These are phyloP conservation scores for Santalum album DNA, from an alignment of 164 flowering plant genomes.

Conservation along the genomic window DNA sequence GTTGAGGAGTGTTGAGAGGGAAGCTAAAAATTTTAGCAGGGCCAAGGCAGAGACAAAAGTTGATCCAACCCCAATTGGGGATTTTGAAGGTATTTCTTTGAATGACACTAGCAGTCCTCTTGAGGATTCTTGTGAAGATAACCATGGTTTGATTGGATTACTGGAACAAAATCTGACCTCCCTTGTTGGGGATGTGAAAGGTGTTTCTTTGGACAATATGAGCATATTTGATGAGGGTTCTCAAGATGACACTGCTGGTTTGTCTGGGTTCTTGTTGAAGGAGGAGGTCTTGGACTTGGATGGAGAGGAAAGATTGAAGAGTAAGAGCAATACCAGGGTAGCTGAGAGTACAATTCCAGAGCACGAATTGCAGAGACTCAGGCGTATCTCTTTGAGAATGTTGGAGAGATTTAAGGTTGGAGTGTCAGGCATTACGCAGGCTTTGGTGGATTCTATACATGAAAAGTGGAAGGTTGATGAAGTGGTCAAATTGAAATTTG, in stretches of 20 bases:
- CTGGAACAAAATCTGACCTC: slow-evolving; percentile 3
- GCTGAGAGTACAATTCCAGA: slow-evolving; percentile 74
- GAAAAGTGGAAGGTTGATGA: slow-evolving; percentile 80
- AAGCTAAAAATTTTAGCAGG: neutral
- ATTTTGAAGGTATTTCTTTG: neutral
- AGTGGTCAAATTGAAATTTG: slow-evolving; percentile 82
- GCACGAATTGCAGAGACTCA: slow-evolving; percentile 63
- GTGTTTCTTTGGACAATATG: neutral
- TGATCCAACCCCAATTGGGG: neutral
- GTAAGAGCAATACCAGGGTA: slow-evolving; percentile 38
- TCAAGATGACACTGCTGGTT: slow-evolving; percentile 6
- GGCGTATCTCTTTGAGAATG: slow-evolving; percentile 68
- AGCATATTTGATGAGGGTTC: slow-evolving; percentile 9
- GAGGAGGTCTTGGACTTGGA: slow-evolving; percentile 13
- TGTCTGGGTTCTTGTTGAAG: slow-evolving; percentile 35
- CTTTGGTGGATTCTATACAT: slow-evolving; percentile 57
- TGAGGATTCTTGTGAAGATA: neutral
- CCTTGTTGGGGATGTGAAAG: slow-evolving; percentile 1
- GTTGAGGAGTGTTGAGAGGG: neutral
- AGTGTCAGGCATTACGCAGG: slow-evolving; percentile 63
- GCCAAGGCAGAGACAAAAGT: slow-evolving; percentile 2
- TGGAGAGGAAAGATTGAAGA: slow-evolving; percentile 21
- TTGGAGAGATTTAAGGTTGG: slow-evolving; percentile 70
- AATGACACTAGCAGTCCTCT: neutral
- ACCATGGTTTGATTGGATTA: slow-evolving; percentile 5